Percentiles rank a stretch among this genome's conserved stretches.
Conservation (phyloP, 228 moss, liverwort and hornwort genomes). For the Sphagnum fallax region DNA sequence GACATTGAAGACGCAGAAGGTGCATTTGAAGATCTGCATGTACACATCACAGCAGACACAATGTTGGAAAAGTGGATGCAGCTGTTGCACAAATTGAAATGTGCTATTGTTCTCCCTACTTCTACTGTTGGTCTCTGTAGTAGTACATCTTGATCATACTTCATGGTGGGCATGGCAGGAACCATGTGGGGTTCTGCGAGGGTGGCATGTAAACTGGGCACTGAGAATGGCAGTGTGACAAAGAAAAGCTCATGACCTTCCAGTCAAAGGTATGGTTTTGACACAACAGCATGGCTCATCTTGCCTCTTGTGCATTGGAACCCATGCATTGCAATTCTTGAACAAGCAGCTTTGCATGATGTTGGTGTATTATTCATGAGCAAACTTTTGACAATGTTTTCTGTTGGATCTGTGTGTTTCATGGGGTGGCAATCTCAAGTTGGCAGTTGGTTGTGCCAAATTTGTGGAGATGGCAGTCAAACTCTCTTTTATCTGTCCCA, state of each 20-base stretch:
- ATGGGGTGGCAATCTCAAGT: too few relatives aligned
- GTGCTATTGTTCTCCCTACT: too few relatives aligned
- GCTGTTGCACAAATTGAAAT: constrained; percentile 72
- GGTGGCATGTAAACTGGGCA: constrained; percentile 49
- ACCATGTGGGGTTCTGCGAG: constrained; percentile 71
- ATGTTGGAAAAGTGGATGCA: constrained; percentile 78
- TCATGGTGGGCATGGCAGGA: constrained; percentile 19
- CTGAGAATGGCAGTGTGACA: constrained; percentile 76
- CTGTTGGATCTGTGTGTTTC: too few relatives aligned
- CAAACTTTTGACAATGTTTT: too few relatives aligned
- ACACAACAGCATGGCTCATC: not conserved
- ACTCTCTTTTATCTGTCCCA: constrained; percentile 22
- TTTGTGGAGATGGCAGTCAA: constrained; percentile 82
- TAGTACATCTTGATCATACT: constrained; percentile 26
- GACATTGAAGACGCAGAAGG: constrained; percentile 66
- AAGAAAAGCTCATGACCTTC: constrained; percentile 53
- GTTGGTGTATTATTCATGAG: too few relatives aligned
- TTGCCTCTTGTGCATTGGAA: not conserved
- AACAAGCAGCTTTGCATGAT: too few relatives aligned
- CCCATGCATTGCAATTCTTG: too few relatives aligned
- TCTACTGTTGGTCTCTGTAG: constrained; percentile 73
- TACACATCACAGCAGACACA: constrained; percentile 68
- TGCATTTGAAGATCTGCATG: constrained; percentile 78
- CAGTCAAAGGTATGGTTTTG: constrained; percentile 52
- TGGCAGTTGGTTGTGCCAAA: constrained; percentile 7